Evolutionary conservation across 768 basidiomycete genomes (phyloP).

Genomic region (Hygrocybe coccinea): DNA sequence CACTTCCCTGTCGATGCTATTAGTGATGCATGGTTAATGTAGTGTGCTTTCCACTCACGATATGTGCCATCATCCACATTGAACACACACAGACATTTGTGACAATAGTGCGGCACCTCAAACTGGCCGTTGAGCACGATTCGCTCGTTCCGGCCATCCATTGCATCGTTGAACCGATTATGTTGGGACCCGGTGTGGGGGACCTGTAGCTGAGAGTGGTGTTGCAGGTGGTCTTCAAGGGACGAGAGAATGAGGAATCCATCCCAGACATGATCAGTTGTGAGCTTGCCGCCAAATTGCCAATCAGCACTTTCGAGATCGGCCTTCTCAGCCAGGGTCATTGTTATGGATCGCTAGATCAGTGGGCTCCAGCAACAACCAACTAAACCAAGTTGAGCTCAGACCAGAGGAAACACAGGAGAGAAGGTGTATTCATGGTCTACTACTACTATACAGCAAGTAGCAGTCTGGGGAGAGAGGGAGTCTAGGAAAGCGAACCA

Average conservation of each 20-base stretch:
- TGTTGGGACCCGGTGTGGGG: conserved; percentile 24
- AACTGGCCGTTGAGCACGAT: conserved; percentile 24
- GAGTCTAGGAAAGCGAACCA: no score
- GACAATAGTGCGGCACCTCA: conserved; percentile 24
- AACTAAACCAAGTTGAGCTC: no score
- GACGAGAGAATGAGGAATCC: conserved; percentile 24
- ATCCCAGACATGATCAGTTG: conserved; percentile 29
- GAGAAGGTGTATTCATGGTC: no score
- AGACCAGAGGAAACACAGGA: no score
- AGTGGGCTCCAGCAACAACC: no score
- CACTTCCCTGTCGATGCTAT: not conserved
- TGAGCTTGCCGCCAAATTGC: conserved; percentile 19
- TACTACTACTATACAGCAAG: no score
- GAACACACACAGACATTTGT: conserved; percentile 20
- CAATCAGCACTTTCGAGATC: conserved; percentile 15
- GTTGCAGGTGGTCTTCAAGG: conserved; percentile 19
- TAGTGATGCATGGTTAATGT: not conserved
- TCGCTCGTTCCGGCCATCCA: conserved; percentile 19
- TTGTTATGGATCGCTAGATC: no score
- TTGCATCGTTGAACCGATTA: conserved; percentile 23
- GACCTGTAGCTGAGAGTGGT: conserved; percentile 12
- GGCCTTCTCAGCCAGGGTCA: conserved; percentile 5
- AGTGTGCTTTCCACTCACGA: not conserved
- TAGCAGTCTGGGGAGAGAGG: no score
- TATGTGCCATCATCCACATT: conserved; percentile 9